Evolutionary conservation across 1,284 basidiomycete genomes (phyloP).

Genomic region (Meira nashicola): DNA sequence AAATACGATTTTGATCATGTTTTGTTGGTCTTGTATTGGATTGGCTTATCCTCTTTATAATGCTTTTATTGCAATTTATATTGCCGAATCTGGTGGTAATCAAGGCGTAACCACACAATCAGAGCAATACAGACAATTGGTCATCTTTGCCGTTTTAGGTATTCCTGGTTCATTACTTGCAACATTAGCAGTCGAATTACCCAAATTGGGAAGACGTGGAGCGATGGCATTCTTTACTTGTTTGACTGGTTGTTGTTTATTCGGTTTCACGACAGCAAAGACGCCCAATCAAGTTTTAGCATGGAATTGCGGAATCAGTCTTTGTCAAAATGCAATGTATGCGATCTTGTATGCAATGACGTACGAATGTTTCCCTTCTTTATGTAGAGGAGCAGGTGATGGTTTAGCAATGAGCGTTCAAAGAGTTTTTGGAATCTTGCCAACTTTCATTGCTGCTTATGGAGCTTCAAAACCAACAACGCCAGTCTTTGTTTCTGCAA

Average conservation of each 20-base stretch:
- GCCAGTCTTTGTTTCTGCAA: slow-evolving; percentile 68
- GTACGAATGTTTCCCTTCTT: slow-evolving; percentile 68
- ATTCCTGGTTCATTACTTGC: slow-evolving; percentile 63
- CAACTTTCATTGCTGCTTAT: slow-evolving; percentile 7
- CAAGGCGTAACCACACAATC: slow-evolving; percentile 41
- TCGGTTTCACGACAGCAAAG: slow-evolving; percentile 65
- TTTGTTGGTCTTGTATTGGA: slow-evolving; percentile 66
- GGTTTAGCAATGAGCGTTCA: slow-evolving; percentile 60
- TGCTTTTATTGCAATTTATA: slow-evolving; percentile 63
- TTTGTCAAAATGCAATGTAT: slow-evolving; percentile 53
- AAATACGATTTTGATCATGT: slow-evolving; percentile 62
- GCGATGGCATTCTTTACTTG: slow-evolving; percentile 63
- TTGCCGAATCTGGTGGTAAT: slow-evolving; percentile 57
- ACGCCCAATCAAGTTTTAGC: slow-evolving; percentile 63
- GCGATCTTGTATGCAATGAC: slow-evolving; percentile 20
- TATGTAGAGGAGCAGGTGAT: slow-evolving; percentile 68
- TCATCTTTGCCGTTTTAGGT: slow-evolving; percentile 64
- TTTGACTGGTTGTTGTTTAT: slow-evolving; percentile 66
- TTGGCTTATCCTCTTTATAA: slow-evolving; percentile 70
- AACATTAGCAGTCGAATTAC: slow-evolving; percentile 60
- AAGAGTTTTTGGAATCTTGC: slow-evolving; percentile 45
- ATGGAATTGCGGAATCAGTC: slow-evolving; percentile 61
- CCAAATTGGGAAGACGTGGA: slow-evolving; percentile 64
- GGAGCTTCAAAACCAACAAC: slow-evolving; percentile 51
- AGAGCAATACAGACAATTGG: slow-evolving; percentile 62